A percentile compares a stretch with the other conserved stretches of the same genome.
Evolutionary conservation across 2,329 filamentous ascomycete species (phyloP).

Genomic region (Zymoseptoria brevis): DNA sequence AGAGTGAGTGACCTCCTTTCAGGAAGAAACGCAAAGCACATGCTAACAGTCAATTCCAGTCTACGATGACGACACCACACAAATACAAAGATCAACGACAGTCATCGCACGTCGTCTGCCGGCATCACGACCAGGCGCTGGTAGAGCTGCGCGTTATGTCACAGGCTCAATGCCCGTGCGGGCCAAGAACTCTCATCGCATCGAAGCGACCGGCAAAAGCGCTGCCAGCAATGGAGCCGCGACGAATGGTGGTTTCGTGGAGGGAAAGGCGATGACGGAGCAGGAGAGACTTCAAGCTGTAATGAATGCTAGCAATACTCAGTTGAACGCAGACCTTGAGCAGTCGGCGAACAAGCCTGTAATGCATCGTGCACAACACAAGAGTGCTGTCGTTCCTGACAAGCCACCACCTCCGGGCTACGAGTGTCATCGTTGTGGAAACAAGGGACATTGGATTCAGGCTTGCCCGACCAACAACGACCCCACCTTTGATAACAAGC

Average conservation of each 20-base stretch:
- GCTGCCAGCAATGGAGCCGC: conserved; percentile 25
- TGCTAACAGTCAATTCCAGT: conserved; percentile 46
- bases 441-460: conserved; percentile 98
- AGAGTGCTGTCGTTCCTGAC: conserved; percentile 72
- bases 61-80: conserved; percentile 96
- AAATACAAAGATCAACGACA: conserved; percentile 89
- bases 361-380: conserved; percentile 37
- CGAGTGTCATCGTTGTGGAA: conserved; percentile 89
- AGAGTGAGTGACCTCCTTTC: conserved; percentile 54
- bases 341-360: conserved; percentile 69
- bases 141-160: conserved; percentile 87
- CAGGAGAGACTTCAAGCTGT: conserved; percentile 91
- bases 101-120: conserved; percentile 84
- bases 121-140: conserved; percentile 74
- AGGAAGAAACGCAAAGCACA: conserved; percentile 1
- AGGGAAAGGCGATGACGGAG: conserved; percentile 75
- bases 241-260: conserved; percentile 43
- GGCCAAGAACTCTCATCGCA: conserved; percentile 69
- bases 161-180: conserved; percentile 90
- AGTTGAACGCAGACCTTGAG: conserved; percentile 90
- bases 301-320: conserved; percentile 79
- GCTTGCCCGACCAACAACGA: conserved; percentile 97
- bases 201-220: conserved; percentile 51
- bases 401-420: conserved; percentile 91
- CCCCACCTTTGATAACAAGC: conserved; percentile 86